Evolutionary conservation across 768 basidiomycete genomes (phyloP), one percentile per base, ranked within the genome.

Genomic region (Calocera viscosa): DNA sequence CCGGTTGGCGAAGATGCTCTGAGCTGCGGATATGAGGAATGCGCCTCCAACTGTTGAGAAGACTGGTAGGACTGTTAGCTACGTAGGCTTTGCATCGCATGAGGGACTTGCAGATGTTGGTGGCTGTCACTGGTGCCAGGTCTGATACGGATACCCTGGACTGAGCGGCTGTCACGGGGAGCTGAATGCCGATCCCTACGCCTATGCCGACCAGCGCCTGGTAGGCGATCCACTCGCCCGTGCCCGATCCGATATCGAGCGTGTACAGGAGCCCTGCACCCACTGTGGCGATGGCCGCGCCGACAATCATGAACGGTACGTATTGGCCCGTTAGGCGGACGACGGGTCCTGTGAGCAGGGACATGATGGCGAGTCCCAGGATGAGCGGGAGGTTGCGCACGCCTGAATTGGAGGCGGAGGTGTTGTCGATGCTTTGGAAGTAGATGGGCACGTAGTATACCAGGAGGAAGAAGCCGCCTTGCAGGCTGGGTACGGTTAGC

Each of bases 231-330:
- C 78, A 68, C 64, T 73, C 63, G 10, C 66, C 70, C 19, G 65
- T 30, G 22, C 38, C 63, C 2, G 76, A 76, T 34, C 72, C 22
- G 14, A 65, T 67, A 49, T 72, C 68, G 40, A 77, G 63, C 11
- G 78, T 78, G 72, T 72, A 79, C 43, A 79, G 70, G 7, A 80
- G 72, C 19, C 78, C 79, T 39, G 74, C 75, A 40, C 74, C 77
- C 43, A 77, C 70, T 10, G 73, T 71, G 19, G 74, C 68, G 39
- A 79, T 28, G 22, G 74, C 69, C 0, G 78, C 76, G 17, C 70
- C 71, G 30, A 72, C 67, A n/a, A 76, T 63, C 22, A 79, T 63
- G 67, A 75, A 76, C 16, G 72, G 73, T 66, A 72, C 78, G 70
- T 77, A 77, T 64, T 74, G 70, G 17, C 76, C 78, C 2, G 70